Base-by-base conservation (phyloP, 2,329 filamentous ascomycete genomes). In the Periconia macrospinosa region DNA sequence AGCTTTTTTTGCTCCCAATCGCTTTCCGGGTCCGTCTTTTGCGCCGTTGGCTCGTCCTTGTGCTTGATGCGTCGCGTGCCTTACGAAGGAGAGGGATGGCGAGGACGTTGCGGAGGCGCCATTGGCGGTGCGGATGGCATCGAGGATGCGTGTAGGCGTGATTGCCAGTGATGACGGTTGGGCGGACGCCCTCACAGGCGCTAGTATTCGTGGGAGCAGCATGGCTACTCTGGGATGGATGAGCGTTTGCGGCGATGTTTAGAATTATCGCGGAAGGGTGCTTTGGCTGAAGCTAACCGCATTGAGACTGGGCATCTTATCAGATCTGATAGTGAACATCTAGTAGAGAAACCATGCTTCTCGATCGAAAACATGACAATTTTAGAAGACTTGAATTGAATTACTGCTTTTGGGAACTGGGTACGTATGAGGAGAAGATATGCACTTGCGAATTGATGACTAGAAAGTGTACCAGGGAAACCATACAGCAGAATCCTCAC, bases 1-100 rank as follows among this genome's bases (percentile, higher is more conserved):
- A 17, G 88, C 88, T 76, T 93, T 91, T 82, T 99, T 99, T 6
- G 93, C 92, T 63, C 94, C 94, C 62, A 99, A 79, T 73, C 96
- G 91, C 79, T 96, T 96, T 65, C 88, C 88, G 1, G 87, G 81
- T 3, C 86, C 86, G 66, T 89, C 83, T 69, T 87, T 87, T 27
- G 85, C 83, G 60, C 85, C 84, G 69, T 89, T 95, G 75, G 86
- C 86, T 55, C 83, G 79, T 65, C 85, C 85, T 77, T 88, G 84
- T 23, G 84, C 76, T 63, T 84, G 82, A 78, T 88, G 86, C 15
- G 85, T 83, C 59, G 86, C 86, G 69, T 86, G 76, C 70, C 86
- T 79, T 58, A 82, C 72, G 64, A 81, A 79, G 41, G 75, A 76
- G 63, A 81, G 72, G 43, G 68, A 63, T 43, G 73, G 68, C 5